These are phyloP conservation scores for Cercospora sesami DNA, from an alignment of 2,329 filamentous ascomycete genomes.

Conservation along the genomic window DNA sequence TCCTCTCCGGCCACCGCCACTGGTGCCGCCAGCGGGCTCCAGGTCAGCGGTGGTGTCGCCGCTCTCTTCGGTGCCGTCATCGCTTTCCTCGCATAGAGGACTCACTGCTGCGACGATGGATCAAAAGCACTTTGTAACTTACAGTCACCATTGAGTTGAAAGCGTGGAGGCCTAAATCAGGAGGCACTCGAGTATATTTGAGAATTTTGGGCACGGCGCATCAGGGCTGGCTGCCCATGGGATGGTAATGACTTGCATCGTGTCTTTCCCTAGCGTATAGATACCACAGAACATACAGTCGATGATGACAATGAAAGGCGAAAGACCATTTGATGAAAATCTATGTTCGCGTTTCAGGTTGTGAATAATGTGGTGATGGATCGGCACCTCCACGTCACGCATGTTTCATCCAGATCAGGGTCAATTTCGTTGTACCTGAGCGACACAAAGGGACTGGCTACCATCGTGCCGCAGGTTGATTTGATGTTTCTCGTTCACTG, in stretches of 20 bases:
- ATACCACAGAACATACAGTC: background rate
- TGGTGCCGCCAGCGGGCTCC: slow-evolving; percentile 18
- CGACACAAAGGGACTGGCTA: background rate
- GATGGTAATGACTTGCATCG: background rate
- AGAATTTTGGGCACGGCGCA: background rate
- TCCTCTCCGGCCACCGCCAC: slow-evolving; percentile 15
- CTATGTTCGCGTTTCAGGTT: background rate
- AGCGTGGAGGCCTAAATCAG: background rate
- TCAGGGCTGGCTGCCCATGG: background rate
- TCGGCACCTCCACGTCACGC: background rate
- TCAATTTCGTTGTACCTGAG: background rate
- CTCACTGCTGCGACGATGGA: background rate
- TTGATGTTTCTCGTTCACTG: no score
- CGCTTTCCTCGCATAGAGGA: slow-evolving; percentile 25
- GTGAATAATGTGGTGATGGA: background rate
- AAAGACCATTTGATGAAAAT: background rate
- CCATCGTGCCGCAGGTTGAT: background rate
- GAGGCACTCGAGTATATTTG: background rate
- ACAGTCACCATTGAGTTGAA: background rate
- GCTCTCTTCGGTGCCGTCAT: slow-evolving; percentile 23
- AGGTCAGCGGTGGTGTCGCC: slow-evolving; percentile 19
- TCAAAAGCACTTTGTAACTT: background rate
- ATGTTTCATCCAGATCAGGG: background rate
- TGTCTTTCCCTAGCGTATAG: background rate
- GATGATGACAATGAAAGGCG: background rate